Evolutionary conservation across 257 asterid species (phyloP).

Genomic region (Nicotiana tomentosiformis): DNA sequence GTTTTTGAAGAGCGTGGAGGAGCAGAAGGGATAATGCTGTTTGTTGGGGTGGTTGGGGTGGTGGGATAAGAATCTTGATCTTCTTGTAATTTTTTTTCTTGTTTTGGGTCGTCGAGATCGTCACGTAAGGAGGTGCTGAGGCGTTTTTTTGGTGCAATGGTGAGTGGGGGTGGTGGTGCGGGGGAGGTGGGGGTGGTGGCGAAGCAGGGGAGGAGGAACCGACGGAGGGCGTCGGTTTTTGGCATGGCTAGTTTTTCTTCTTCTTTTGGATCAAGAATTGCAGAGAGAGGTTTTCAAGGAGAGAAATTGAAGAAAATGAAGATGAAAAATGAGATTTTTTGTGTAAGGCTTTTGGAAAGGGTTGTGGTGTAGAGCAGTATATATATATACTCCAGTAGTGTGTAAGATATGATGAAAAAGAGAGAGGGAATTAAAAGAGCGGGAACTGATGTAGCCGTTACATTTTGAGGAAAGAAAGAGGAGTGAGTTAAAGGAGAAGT

Average conservation of each 20-base stretch:
- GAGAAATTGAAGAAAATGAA: background rate
- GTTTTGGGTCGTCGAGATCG: constrained; percentile 37
- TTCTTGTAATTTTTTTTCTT: constrained; percentile 12
- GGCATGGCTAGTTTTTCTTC: constrained; percentile 28
- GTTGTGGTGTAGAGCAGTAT: background rate
- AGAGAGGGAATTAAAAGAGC: background rate
- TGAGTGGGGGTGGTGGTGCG: constrained; percentile 31
- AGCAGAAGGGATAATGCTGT: constrained; percentile 21
- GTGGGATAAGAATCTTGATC: constrained; percentile 20
- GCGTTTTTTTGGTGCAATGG: constrained; percentile 57
- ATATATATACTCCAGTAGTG: background rate
- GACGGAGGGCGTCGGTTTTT: constrained; percentile 66
- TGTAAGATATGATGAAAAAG: background rate
- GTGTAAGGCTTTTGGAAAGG: background rate
- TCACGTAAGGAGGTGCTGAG: constrained; percentile 90
- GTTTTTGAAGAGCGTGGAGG: constrained; percentile 77
- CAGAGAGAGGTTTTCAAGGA: background rate
- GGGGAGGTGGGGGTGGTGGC: constrained; percentile 32
- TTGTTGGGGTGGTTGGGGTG: constrained; percentile 35
- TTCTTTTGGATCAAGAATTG: background rate
- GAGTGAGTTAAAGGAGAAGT: background rate
- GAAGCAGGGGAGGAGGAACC: constrained; percentile 75
- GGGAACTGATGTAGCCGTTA: background rate
- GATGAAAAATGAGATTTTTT: background rate
- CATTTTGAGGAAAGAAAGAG: background rate